phyloP scores from a whole-genome alignment of 495 filamentous ascomycete species.

The Aspergillus diversus region DNA sequence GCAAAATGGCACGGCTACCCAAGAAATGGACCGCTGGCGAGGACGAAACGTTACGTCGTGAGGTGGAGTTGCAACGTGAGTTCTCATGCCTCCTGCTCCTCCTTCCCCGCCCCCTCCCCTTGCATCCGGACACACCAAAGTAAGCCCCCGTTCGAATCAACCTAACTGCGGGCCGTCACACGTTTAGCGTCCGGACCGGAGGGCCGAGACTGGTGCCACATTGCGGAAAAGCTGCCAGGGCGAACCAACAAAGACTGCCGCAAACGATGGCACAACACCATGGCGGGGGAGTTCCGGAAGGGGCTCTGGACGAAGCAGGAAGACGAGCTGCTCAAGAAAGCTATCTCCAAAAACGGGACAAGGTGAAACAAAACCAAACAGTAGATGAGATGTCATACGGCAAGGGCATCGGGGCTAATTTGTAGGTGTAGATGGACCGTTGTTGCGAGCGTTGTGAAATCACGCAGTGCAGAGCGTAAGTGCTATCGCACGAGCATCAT shows the following conservation, averaged over 20 bases:
- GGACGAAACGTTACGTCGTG: background rate
- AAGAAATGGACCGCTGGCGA: background rate
- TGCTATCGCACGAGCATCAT: background rate
- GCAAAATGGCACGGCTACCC: background rate
- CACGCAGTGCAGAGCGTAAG: background rate
- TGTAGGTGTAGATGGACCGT: background rate
- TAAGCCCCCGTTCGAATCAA: background rate
- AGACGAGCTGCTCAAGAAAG: slow-evolving; percentile 30
- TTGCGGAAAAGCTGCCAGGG: slow-evolving; percentile 24
- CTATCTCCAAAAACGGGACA: slow-evolving; percentile 16
- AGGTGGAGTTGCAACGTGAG: background rate
- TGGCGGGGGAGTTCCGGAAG: slow-evolving; percentile 16
- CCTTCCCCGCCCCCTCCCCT: background rate
- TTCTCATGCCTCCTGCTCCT: background rate
- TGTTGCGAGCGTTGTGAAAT: background rate
- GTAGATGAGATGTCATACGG: background rate
- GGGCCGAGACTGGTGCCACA: slow-evolving; percentile 20
- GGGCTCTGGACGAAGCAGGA: slow-evolving; percentile 31
- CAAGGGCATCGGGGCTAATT: background rate
- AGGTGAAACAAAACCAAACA: background rate
- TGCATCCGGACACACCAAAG: background rate
- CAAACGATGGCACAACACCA: slow-evolving; percentile 25
- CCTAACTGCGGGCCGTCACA: background rate
- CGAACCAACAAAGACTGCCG: slow-evolving; percentile 31
- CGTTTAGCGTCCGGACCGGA: background rate